Percentiles rank a stretch among this genome's conserved stretches.
Conservation (phyloP, 2,329 filamentous ascomycete genomes). For the Hypoxylon sp. region DNA sequence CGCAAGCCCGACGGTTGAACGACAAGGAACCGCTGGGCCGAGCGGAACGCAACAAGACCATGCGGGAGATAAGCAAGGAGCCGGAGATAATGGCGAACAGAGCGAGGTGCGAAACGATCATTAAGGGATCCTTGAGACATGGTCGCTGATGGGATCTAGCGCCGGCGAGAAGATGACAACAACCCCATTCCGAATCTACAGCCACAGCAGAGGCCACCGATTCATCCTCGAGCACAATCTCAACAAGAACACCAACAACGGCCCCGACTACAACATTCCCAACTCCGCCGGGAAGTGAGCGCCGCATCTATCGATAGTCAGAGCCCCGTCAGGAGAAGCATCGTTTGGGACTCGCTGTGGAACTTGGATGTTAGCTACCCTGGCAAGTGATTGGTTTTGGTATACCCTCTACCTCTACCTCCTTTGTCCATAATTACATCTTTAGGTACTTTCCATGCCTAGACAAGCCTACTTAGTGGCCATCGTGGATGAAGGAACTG, state of each 20-base stretch:
- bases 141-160: slow-evolving; percentile 53
- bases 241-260: slow-evolving; percentile 41
- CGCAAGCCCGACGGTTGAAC: slow-evolving; percentile 55
- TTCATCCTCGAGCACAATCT: slow-evolving; percentile 45
- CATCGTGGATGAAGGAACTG: slow-evolving; percentile 1
- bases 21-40: slow-evolving; percentile 45
- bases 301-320: slow-evolving; percentile 58
- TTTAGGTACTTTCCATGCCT: slow-evolving; percentile 14
- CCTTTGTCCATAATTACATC: not conserved
- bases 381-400: slow-evolving; percentile 57
- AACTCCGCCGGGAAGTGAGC: slow-evolving; percentile 59
- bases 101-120: slow-evolving; percentile 67
- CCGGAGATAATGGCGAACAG: slow-evolving; percentile 39
- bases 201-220: slow-evolving; percentile 42
- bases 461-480: slow-evolving; percentile 5
- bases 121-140: slow-evolving; percentile 64
- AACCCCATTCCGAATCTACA: slow-evolving; percentile 33
- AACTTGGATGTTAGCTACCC: slow-evolving; percentile 69
- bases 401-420: slow-evolving; percentile 1
- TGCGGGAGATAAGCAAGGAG: slow-evolving; percentile 45
- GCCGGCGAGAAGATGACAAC: slow-evolving; percentile 43
- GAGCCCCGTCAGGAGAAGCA: slow-evolving; percentile 59
- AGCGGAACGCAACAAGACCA: slow-evolving; percentile 49
- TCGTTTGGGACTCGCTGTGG: slow-evolving; percentile 75
- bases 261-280: slow-evolving; percentile 39